phyloP scores from a whole-genome alignment of 2,329 filamentous ascomycete genomes.

The Clonostachys sp. region DNA sequence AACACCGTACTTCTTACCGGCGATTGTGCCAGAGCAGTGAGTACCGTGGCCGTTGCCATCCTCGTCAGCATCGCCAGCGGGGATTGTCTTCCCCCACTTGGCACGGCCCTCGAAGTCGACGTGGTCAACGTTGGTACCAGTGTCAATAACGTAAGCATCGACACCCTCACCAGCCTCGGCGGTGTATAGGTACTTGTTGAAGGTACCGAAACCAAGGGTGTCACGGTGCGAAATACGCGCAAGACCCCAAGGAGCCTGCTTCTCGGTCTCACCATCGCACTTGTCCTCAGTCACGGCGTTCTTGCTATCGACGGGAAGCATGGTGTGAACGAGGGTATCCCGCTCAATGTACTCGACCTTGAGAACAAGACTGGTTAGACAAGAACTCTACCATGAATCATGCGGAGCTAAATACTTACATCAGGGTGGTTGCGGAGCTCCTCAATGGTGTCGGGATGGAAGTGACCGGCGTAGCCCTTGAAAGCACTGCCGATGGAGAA shows the following conservation, averaged over 20 bases:
- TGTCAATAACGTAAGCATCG: constrained; percentile 98
- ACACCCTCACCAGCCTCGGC: constrained; percentile 91
- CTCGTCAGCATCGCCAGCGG: constrained; percentile 73
- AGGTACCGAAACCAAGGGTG: constrained; percentile 80
- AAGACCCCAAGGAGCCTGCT: constrained; percentile 96
- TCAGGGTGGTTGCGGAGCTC: constrained; percentile 68
- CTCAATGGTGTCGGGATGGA: constrained; percentile 89
- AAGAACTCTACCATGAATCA: not conserved
- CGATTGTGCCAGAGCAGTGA: constrained; percentile 97
- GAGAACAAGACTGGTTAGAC: too few species aligned
- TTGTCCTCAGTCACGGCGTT: constrained; percentile 27
- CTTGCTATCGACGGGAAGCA: constrained; percentile 44
- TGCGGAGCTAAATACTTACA: constrained; percentile 1
- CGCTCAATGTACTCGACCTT: constrained; percentile 97
- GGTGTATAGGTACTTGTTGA: constrained; percentile 97
- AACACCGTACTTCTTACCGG: constrained; percentile 98
- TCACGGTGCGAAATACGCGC: constrained; percentile 96
- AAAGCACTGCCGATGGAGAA: constrained; percentile 85
- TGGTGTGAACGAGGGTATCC: constrained; percentile 86
- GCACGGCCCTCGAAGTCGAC: constrained; percentile 97
- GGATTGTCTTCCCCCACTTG: constrained; percentile 95
- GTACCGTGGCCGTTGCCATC: constrained; percentile 99
- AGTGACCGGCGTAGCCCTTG: constrained; percentile 92
- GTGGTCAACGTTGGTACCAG: constrained; percentile 88
- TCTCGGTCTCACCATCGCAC: constrained; percentile 65